These are phyloP conservation scores for Leishmania aethiopica DNA, from an alignment of 208 protist genomes.

Conservation along the genomic window DNA sequence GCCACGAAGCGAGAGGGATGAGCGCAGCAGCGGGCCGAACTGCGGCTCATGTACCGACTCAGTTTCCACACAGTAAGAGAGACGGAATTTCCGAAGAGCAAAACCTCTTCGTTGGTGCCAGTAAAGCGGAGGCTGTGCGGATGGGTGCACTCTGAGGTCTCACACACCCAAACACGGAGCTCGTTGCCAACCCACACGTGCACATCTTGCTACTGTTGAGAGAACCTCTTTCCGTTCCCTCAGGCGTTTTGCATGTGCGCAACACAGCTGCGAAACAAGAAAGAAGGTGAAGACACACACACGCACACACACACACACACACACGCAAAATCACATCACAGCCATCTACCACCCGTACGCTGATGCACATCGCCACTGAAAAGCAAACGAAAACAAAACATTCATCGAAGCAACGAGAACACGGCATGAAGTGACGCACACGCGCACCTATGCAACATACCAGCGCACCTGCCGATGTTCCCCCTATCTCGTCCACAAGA, in stretches of 20 bases:
- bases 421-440: not conserved
- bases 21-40: not conserved
- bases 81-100: not conserved
- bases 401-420: not conserved
- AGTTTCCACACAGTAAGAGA: not conserved
- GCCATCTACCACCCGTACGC: not conserved
- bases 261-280: not conserved
- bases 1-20: not conserved
- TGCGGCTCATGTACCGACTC: not conserved
- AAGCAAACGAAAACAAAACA: too few species aligned
- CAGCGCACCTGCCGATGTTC: not conserved
- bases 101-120: not conserved
- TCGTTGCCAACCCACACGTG: not conserved
- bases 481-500: not conserved
- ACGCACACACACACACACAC: not conserved
- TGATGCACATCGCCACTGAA: not conserved
- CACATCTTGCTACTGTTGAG: not conserved
- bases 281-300: not conserved
- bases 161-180: not conserved
- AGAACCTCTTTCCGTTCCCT: not conserved
- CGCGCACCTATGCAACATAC: not conserved
- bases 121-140: not conserved
- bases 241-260: not conserved
- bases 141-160: not conserved
- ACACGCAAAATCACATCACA: not conserved